phyloP scores from a whole-genome alignment of 1,139 yeast genomes.

The Geotrichum aggregatum region DNA sequence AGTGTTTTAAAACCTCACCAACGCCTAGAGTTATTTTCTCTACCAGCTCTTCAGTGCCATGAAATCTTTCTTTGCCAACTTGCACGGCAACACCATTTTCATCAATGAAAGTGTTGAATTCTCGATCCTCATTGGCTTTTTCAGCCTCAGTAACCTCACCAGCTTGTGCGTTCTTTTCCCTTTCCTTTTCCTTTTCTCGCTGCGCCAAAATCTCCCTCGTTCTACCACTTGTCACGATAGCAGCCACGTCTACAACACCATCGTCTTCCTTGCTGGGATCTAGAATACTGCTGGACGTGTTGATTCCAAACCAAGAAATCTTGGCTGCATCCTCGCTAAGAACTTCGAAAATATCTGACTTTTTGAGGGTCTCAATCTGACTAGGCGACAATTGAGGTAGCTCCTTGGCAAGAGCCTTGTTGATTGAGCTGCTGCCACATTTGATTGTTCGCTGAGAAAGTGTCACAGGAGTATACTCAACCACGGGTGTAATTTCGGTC shows the following conservation, averaged over 20 bases:
- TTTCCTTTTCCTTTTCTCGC: constrained; percentile 46
- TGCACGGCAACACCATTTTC: constrained; percentile 49
- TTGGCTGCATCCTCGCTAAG: constrained; percentile 56
- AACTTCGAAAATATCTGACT: constrained; percentile 72
- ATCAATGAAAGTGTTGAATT: constrained; percentile 65
- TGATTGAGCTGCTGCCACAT: constrained; percentile 63
- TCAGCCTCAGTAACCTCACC: constrained; percentile 40
- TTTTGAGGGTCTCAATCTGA: constrained; percentile 73
- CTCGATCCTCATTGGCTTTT: constrained; percentile 40
- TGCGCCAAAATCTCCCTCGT: constrained; percentile 62
- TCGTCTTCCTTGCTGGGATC: constrained; percentile 51
- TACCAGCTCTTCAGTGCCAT: constrained; percentile 63
- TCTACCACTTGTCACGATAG: constrained; percentile 73
- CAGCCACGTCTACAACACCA: constrained; percentile 83
- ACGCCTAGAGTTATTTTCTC: constrained; percentile 52
- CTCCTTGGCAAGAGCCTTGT: constrained; percentile 47
- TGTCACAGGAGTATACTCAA: constrained; percentile 61
- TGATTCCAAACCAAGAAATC: constrained; percentile 57
- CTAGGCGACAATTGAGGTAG: constrained; percentile 55
- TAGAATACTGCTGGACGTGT: constrained; percentile 43
- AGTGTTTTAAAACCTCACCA: constrained; percentile 49
- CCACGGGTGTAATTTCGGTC: constrained; percentile 72
- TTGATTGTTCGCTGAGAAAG: constrained; percentile 51
- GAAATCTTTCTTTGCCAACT: constrained; percentile 85
- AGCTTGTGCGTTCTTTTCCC: constrained; percentile 31